These are phyloP conservation scores for Backusella sp. DNA, from an alignment of 192 early-diverging fungal genomes.

Conservation along the genomic window DNA sequence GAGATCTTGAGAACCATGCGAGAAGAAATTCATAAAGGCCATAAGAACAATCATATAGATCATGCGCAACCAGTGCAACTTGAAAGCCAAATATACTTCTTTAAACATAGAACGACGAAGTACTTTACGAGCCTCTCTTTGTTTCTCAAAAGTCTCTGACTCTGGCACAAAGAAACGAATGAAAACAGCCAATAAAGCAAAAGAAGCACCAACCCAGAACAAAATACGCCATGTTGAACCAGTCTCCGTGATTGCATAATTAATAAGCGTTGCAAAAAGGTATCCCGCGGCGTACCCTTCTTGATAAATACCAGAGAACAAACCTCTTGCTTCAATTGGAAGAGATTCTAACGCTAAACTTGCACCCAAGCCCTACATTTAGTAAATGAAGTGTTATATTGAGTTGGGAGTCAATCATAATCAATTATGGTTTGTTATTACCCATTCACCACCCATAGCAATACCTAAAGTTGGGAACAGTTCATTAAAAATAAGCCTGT, in stretches of 20 bases:
- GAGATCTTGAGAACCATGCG: constrained; percentile 69
- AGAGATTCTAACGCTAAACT: constrained; percentile 72
- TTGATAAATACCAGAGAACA: constrained; percentile 77
- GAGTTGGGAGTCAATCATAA: constrained; percentile 20
- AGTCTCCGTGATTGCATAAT: constrained; percentile 50
- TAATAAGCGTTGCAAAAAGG: constrained; percentile 62
- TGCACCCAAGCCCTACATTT: constrained; percentile 64
- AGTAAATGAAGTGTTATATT: background rate
- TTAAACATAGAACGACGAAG: constrained; percentile 22
- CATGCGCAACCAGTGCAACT: constrained; percentile 51
- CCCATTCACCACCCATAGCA: constrained; percentile 54
- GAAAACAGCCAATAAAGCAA: constrained; percentile 57
- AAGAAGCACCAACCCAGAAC: constrained; percentile 65
- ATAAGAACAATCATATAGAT: constrained; percentile 58
- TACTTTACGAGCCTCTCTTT: constrained; percentile 27
- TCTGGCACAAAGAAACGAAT: constrained; percentile 66
- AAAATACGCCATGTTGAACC: constrained; percentile 62
- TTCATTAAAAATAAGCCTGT: background rate
- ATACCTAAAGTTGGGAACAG: constrained; percentile 30
- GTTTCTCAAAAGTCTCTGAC: constrained; percentile 50
- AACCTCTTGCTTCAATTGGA: constrained; percentile 63
- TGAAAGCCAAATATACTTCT: constrained; percentile 29
- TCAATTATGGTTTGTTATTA: background rate
- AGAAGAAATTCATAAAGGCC: constrained; percentile 69
- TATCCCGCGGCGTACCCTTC: constrained; percentile 66